phyloP scores from a whole-genome alignment of 495 filamentous ascomycete species.

The Penicillium lagena region DNA sequence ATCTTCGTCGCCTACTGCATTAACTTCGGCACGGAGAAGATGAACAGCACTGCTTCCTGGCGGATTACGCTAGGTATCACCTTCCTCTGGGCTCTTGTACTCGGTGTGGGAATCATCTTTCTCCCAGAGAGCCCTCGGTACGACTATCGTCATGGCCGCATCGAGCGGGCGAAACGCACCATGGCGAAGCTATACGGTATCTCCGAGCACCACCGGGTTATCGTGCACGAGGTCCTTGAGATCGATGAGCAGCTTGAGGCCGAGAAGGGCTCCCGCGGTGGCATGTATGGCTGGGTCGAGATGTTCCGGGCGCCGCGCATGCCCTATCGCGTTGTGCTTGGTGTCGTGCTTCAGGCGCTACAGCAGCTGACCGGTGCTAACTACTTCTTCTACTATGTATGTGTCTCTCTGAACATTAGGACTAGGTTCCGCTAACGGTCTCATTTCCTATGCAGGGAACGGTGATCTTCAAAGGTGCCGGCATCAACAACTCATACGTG shows the following conservation, averaged over 20 bases:
- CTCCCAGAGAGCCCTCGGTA: constrained; percentile 65
- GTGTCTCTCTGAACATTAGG: neutral
- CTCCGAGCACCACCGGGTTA: constrained; percentile 49
- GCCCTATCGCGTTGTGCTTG: constrained; percentile 61
- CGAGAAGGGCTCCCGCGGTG: constrained; percentile 42
- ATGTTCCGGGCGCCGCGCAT: constrained; percentile 63
- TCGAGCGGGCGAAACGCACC: constrained; percentile 54
- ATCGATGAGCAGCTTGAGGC: constrained; percentile 49
- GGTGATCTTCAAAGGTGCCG: constrained; percentile 60
- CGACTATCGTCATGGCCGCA: constrained; percentile 55
- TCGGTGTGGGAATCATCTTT: constrained; percentile 61
- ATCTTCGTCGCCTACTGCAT: constrained; percentile 75
- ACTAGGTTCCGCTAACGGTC: constrained; percentile 27
- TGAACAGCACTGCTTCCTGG: constrained; percentile 51
- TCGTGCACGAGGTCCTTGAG: constrained; percentile 61
- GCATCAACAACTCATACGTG: constrained; percentile 58
- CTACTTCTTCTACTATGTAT: constrained; percentile 71
- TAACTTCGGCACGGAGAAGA: constrained; percentile 62
- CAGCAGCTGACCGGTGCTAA: constrained; percentile 35
- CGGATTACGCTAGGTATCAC: constrained; percentile 70
- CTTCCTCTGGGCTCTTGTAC: constrained; percentile 63
- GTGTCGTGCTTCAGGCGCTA: constrained; percentile 53
- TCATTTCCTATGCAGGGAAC: constrained; percentile 44
- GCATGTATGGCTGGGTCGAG: constrained; percentile 23
- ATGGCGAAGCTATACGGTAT: constrained; percentile 67